These are phyloP conservation scores for Elaeis oleifera DNA, from an alignment of 202 grass and related monocot species.

Conservation along the genomic window DNA sequence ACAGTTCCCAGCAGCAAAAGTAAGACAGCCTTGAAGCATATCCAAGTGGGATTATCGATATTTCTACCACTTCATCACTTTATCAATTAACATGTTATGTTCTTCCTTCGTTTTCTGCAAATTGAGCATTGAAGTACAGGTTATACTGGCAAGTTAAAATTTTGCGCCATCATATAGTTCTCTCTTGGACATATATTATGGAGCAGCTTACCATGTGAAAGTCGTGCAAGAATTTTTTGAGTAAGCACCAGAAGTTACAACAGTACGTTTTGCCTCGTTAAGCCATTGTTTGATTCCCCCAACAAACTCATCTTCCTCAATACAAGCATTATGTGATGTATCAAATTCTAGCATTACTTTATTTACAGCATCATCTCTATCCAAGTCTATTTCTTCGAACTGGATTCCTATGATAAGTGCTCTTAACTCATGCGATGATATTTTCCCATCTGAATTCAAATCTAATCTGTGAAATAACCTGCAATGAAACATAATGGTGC, in stretches of 20 bases:
- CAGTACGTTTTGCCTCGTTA: slow-evolving; percentile 32
- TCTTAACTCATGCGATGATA: slow-evolving; percentile 57
- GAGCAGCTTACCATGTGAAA: slow-evolving; percentile 41
- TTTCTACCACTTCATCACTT: slow-evolving; percentile 61
- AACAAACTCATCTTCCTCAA: slow-evolving; percentile 61
- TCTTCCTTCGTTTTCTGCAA: slow-evolving; percentile 65
- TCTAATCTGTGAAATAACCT: slow-evolving; percentile 76
- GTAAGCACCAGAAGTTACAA: slow-evolving; percentile 26
- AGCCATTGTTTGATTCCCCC: slow-evolving; percentile 65
- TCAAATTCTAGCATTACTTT: slow-evolving; percentile 89
- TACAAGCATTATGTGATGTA: slow-evolving; percentile 38
- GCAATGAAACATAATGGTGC: slow-evolving; percentile 2
- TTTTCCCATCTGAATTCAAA: slow-evolving; percentile 24
- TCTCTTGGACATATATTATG: too few relatives aligned
- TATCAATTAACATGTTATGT: slow-evolving; percentile 38
- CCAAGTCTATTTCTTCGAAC: slow-evolving; percentile 67
- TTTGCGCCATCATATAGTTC: too few relatives aligned
- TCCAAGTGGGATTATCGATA: slow-evolving; percentile 49
- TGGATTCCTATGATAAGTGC: slow-evolving; percentile 80
- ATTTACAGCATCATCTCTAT: slow-evolving; percentile 37
- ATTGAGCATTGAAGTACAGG: not conserved
- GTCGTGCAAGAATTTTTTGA: slow-evolving; percentile 49
- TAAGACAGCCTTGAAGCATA: slow-evolving; percentile 48
- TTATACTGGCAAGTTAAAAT: too few relatives aligned
- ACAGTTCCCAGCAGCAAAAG: slow-evolving; percentile 49